Evolutionary conservation across 768 basidiomycete species (phyloP), one percentile per base, ranked within the genome.

Genomic region (Boletellus ananas): DNA sequence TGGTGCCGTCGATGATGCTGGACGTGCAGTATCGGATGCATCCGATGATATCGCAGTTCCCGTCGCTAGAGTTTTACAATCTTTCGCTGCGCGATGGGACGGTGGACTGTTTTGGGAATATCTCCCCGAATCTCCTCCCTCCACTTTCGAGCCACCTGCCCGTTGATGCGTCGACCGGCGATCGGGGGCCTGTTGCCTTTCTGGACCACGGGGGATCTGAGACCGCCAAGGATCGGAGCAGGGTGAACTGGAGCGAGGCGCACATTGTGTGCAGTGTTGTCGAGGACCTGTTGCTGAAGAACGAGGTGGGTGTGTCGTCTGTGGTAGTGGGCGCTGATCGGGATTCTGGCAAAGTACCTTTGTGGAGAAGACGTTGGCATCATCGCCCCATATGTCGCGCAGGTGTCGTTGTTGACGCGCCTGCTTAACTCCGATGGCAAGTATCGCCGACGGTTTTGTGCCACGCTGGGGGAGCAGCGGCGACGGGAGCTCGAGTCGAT

Each of bases 11-110:
- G 5, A 80, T 94, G 54, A 94, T 94, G 87, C 80, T 97, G 50
- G 87, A 95, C 62, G 78, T 82, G n/a, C 94, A 97, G 69, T 97
- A 96, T 60, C 84, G 94, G 33, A 97, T 97, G 94, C 92, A 94
- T 59, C 94, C 94, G 12, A 74, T 74, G 34, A 93, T 97, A 58
- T 90, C 94, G 2, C 76, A 76, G 18, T 97, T 97, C 72, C 92
- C 94, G 10, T 84, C 87, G 34, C 64, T 73, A 23, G 85, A 91
- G 52, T 96, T 96, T 65, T 97, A 97, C 71, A 72, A 81, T 37
- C 72, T 74, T 23, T 73, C 77, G 1, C 63, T 96, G 40, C 74
- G 73, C 36, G 87, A 95, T 63, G 92, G 92, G 14, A 93, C 90
- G 1, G 77, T 86, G 20, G 81, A 84, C 52, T 41, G 51, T 11